A percentile compares a stretch with the other conserved stretches of the same genome.
Conservation (phyloP, 2,329 filamentous ascomycete species). For the Penicillium sp. region DNA sequence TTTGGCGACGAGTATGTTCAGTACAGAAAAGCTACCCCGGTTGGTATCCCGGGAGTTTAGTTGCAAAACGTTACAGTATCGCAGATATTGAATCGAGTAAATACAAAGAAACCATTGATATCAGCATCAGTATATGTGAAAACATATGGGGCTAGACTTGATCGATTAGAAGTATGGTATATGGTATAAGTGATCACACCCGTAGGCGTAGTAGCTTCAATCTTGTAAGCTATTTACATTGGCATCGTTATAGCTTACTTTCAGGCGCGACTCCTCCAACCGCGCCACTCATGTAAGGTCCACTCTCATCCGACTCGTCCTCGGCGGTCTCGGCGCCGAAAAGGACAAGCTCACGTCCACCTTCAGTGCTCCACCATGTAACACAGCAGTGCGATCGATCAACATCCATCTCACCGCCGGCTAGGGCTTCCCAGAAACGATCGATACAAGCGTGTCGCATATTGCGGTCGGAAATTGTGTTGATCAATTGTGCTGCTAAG, state of each 20-base stretch:
- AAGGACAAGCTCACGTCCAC: slow-evolving; percentile 58
- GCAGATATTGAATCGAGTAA: neutral
- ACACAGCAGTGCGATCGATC: slow-evolving; percentile 76
- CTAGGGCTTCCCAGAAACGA: slow-evolving; percentile 76
- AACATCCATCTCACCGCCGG: slow-evolving; percentile 83
- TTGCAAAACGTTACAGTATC: neutral
- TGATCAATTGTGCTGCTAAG: slow-evolving; percentile 66
- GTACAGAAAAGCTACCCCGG: slow-evolving; percentile 70
- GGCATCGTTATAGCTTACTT: slow-evolving; percentile 51
- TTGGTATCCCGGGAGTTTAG: slow-evolving; percentile 76
- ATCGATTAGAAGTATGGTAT: slow-evolving; percentile 9
- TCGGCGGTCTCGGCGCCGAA: slow-evolving; percentile 40
- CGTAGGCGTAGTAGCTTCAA: slow-evolving; percentile 5
- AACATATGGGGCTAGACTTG: neutral
- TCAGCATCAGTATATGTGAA: neutral
- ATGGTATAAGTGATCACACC: slow-evolving; percentile 10
- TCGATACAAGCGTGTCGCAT: slow-evolving; percentile 67
- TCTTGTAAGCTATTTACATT: neutral
- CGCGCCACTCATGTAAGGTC: slow-evolving; percentile 57
- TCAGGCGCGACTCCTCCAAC: slow-evolving; percentile 40
- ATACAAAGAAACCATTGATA: neutral
- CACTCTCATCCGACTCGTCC: slow-evolving; percentile 28
- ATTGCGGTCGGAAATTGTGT: slow-evolving; percentile 59
- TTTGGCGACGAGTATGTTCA: slow-evolving; percentile 79
- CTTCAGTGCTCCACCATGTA: slow-evolving; percentile 77